Percentiles rank a stretch among this genome's conserved stretches.
phyloP scores from a whole-genome alignment of 306 rosid genomes.

The Vachellia collinsii region DNA sequence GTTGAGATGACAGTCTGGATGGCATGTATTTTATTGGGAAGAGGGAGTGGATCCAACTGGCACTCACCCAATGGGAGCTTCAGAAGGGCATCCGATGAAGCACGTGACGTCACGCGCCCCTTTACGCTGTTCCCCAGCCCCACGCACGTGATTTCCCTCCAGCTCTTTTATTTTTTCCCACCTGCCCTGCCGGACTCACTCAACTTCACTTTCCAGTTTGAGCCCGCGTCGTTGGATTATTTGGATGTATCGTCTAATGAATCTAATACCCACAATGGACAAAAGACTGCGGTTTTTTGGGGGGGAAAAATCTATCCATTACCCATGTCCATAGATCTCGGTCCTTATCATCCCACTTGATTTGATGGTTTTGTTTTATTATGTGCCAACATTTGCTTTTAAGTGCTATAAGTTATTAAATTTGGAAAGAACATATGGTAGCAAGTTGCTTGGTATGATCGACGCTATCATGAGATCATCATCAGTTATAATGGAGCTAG shows the following conservation, averaged over 20 bases:
- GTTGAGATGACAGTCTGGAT: conserved; percentile 74
- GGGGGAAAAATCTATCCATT: background rate
- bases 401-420: too few relatives aligned
- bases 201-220: background rate
- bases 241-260: background rate
- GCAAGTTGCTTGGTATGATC: background rate
- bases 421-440: too few relatives aligned
- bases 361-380: background rate
- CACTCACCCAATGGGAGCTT: conserved; percentile 36
- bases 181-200: conserved; percentile 33
- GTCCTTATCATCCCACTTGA: background rate
- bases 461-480: background rate
- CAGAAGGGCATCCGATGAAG: conserved; percentile 63
- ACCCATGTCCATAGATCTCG: background rate
- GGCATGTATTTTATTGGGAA: conserved; percentile 59
- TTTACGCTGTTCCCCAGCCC: conserved; percentile 2
- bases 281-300: too few relatives aligned
- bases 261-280: background rate
- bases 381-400: background rate
- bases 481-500: background rate
- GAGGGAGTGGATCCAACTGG: conserved; percentile 64
- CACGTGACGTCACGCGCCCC: conserved; percentile 54
- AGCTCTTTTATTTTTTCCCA: conserved; percentile 25
- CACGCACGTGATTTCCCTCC: conserved; percentile 49
- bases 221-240: background rate